Base-by-base conservation (phyloP, 257 asterid genomes). In the Solanum chilense region DNA sequence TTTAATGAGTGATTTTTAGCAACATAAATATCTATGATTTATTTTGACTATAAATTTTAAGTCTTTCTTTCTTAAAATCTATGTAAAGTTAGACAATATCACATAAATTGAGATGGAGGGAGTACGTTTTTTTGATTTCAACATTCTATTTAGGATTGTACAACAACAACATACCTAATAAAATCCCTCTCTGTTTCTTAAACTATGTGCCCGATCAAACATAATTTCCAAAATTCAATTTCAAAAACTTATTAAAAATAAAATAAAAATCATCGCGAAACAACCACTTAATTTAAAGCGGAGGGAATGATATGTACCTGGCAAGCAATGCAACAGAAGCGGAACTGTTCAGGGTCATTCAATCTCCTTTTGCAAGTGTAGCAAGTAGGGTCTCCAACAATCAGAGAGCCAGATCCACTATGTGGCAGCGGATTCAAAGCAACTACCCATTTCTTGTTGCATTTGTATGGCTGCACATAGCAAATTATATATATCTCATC, bases 401-500 rank as follows among this genome's bases (percentile, higher is more conserved):
- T 69, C 45, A 69, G 88, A 14, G 86, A 81, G 35, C 92, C 92
- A 2, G 92, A 90, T 0, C 92, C 92, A 60, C 71, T 64, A 66
- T 90, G 92, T 8, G 92, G 92, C 5, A 90, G 88, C 7, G 89
- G 90, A 16, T 86, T 86, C 42, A 90, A 82, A 15, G 92, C 87
- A 8, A 90, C 33, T 12, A 88, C 88, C 92, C 88, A 88, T 23
- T 86, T 90, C 62, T 90, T 88, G 84, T 88, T 90, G 90, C 90
- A 88, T 52, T 84, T 90, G 83, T 90, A 90, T 1, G 90, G 87
- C 90, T 90, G 87, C 47, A 87, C 73, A 56, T 49, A 44, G 16
- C 21, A 71, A 29, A 44, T 69, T 29, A 12, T 64, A 29, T 69
- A 35, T 33, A 13, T 73, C 27, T 73, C 25, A 18, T 73, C 45